These are phyloP conservation scores for Malassezia japonica DNA, from an alignment of 1,284 basidiomycete species.

Conservation along the genomic window DNA sequence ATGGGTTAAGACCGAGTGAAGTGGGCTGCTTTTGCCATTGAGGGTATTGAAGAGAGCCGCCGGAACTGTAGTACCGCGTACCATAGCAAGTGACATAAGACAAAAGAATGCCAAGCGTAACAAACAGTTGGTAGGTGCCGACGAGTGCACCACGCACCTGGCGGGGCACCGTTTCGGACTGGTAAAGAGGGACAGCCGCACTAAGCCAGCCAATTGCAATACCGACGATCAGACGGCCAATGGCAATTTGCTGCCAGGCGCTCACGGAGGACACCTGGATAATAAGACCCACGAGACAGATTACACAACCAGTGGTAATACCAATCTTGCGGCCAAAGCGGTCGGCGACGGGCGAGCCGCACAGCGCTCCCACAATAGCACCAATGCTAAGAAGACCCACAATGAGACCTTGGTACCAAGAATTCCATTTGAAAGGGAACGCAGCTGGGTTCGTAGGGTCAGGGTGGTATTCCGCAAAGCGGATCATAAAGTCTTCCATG, in stretches of 20 bases:
- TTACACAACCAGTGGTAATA: conserved; percentile 60
- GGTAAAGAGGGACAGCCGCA: conserved; percentile 65
- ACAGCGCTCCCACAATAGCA: conserved; percentile 45
- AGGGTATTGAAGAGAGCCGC: background rate
- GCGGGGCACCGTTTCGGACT: conserved; percentile 66
- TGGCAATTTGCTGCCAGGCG: conserved; percentile 50
- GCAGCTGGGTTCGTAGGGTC: background rate
- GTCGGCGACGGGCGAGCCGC: conserved; percentile 54
- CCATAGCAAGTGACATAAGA: conserved; percentile 54
- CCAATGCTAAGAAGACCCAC: conserved; percentile 57
- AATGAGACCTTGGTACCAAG: conserved; percentile 54
- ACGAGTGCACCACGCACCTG: conserved; percentile 68
- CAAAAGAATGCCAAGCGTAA: conserved; percentile 58
- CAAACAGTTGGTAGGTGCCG: conserved; percentile 55
- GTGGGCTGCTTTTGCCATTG: background rate
- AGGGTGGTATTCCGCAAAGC: conserved; percentile 52
- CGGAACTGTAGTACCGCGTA: conserved; percentile 24
- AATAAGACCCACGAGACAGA: conserved; percentile 64
- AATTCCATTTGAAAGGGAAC: conserved; percentile 23
- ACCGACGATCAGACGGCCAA: conserved; percentile 61
- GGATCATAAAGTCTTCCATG: conserved; percentile 62
- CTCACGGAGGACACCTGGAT: conserved; percentile 50
- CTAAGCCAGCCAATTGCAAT: conserved; percentile 50
- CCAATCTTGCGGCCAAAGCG: conserved; percentile 61
- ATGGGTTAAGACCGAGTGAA: too few relatives aligned